A percentile compares a stretch with the other conserved stretches of the same genome.
Conservation (phyloP, 2,329 filamentous ascomycete species). For the Magnaporthiopsis rhizophila region DNA sequence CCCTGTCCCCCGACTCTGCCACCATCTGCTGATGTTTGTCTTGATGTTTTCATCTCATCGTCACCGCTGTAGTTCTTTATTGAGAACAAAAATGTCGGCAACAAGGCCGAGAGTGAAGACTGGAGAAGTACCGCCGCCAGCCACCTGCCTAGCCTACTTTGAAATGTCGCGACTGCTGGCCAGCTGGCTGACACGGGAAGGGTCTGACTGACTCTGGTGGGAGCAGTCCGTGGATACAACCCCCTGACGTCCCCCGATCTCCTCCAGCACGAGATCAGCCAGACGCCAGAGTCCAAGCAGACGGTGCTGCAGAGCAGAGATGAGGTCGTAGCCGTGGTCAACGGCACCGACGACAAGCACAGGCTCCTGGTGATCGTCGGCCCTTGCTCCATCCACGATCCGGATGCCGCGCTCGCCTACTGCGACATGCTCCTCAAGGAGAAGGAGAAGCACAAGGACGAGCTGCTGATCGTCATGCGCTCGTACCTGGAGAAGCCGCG, state of each 20-base stretch:
- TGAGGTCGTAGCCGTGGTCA: constrained; percentile 58
- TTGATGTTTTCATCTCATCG: not conserved
- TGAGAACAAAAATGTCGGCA: constrained; percentile 71
- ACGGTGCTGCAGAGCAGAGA: constrained; percentile 56
- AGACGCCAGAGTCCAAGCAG: constrained; percentile 46
- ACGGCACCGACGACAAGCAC: constrained; percentile 52
- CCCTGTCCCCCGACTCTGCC: not conserved
- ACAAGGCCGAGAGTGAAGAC: constrained; percentile 66
- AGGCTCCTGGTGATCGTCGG: constrained; percentile 90
- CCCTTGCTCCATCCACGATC: constrained; percentile 96
- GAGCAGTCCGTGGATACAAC: constrained; percentile 76
- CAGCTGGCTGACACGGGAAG: not conserved
- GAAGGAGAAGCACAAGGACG: constrained; percentile 69
- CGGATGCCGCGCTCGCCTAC: constrained; percentile 81
- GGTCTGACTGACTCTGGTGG: constrained; percentile 31
- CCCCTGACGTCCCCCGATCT: constrained; percentile 88
- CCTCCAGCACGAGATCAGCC: constrained; percentile 83
- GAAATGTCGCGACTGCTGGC: not conserved
- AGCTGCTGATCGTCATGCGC: constrained; percentile 92
- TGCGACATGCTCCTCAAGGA: constrained; percentile 68
- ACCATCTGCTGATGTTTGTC: not conserved
- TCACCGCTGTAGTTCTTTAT: constrained; percentile 54
- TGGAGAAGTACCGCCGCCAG: constrained; percentile 56
- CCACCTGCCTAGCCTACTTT: not conserved
- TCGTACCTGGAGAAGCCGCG: constrained; percentile 98